Conservation (phyloP, 1,139 yeast genomes). For the Pichia sp. region DNA sequence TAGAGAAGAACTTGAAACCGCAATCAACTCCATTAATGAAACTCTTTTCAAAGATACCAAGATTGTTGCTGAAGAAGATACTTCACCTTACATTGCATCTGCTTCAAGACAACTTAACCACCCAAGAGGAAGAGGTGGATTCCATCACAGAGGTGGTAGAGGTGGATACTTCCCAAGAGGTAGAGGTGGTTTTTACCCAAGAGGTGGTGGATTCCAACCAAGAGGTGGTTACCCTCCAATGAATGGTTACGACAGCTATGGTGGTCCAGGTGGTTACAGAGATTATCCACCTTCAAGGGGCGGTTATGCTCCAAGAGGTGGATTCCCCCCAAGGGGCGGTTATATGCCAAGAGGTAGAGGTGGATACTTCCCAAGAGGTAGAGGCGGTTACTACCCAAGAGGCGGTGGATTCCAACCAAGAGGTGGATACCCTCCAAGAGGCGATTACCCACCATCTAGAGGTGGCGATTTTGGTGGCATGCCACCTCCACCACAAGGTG, state of each 20-base stretch:
- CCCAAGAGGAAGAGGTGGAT: conserved; percentile 29
- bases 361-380: conserved; percentile 18
- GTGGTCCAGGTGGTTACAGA: conserved; percentile 2
- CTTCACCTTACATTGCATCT: conserved; percentile 65
- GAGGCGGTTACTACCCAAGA: conserved; percentile 23
- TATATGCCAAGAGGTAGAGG: conserved; percentile 13
- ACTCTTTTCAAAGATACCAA: conserved; percentile 61
- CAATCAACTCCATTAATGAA: conserved; percentile 62
- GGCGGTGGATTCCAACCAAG: conserved; percentile 21
- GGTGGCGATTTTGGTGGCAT: conserved; percentile 20
- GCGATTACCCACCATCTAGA: conserved; percentile 14
- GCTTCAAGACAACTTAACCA: conserved; percentile 44
- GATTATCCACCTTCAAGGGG: conserved; percentile 18
- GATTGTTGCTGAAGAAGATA: conserved; percentile 68
- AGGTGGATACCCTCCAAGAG: conserved; percentile 23
- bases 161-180: conserved; percentile 16
- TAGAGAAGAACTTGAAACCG: conserved; percentile 65
- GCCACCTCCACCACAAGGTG: conserved; percentile 20
- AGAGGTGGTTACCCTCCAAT: conserved; percentile 22
- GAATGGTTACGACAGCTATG: conserved; percentile 12
- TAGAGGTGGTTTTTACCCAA: conserved; percentile 22
- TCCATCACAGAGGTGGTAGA: conserved; percentile 26
- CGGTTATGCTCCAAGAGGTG: conserved; percentile 20
- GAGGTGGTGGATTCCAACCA: conserved; percentile 21
- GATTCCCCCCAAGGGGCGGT: conserved; percentile 16